phyloP scores from a whole-genome alignment of 805 yeast genomes.

The Metschnikowia kofuensis region DNA sequence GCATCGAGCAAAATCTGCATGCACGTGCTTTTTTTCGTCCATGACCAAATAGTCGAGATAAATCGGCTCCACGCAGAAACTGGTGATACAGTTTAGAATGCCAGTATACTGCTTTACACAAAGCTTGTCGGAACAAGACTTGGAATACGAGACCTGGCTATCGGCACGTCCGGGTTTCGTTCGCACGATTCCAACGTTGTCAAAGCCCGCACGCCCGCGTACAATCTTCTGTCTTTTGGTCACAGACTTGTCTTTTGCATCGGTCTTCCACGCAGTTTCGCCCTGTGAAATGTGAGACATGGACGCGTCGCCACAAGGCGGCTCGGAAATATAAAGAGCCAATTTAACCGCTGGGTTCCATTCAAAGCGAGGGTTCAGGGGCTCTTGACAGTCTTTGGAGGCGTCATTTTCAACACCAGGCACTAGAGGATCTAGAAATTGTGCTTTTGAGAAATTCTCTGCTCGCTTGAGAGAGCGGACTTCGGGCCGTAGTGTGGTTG shows the following conservation, averaged over 20 bases:
- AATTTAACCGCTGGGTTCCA: constrained; percentile 30
- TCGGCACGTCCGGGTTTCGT: constrained; percentile 93
- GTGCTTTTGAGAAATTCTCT: no score
- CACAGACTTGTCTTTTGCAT: constrained; percentile 2
- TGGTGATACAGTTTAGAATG: constrained; percentile 45
- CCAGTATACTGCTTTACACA: constrained; percentile 61
- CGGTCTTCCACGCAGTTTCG: constrained; percentile 21
- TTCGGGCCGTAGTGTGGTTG: no score
- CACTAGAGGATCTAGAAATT: no score
- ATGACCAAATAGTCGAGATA: constrained; percentile 51
- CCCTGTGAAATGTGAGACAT: constrained; percentile 40
- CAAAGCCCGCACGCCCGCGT: constrained; percentile 66
- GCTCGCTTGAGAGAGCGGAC: no score
- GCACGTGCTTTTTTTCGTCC: constrained; percentile 30
- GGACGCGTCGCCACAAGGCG: constrained; percentile 92
- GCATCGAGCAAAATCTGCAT: constrained; percentile 39
- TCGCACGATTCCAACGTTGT: constrained; percentile 61
- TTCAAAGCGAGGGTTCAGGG: not conserved
- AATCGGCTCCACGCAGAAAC: constrained; percentile 31
- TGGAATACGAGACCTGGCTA: constrained; percentile 66
- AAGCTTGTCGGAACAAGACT: constrained; percentile 88
- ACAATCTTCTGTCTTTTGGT: constrained; percentile 15
- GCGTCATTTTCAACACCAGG: no score
- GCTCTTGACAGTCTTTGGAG: no score
- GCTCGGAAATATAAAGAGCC: constrained; percentile 65